These are phyloP conservation scores for Castanea mollissima DNA, from an alignment of 306 rosid genomes.

Conservation along the genomic window DNA sequence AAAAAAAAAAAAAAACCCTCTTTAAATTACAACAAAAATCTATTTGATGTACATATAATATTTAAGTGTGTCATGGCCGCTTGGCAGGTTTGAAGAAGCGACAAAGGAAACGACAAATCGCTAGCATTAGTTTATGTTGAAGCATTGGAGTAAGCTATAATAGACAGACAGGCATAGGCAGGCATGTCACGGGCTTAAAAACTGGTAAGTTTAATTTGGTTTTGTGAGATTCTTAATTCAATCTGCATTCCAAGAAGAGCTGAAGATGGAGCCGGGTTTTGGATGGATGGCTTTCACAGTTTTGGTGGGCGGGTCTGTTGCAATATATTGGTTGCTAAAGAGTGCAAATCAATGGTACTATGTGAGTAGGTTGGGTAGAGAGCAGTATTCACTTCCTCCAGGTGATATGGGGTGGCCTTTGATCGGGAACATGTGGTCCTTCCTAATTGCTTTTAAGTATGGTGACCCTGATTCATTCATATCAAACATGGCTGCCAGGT, in stretches of 20 bases:
- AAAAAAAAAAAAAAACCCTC: no score
- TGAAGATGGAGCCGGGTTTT: background rate
- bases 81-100: no score
- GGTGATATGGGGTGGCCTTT: slow-evolving; percentile 56
- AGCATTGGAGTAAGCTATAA: no score
- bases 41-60: no score
- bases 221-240: background rate
- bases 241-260: background rate
- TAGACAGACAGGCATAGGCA: no score
- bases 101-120: no score
- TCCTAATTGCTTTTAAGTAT: slow-evolving; percentile 28
- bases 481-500: slow-evolving; percentile 33
- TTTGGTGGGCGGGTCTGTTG: background rate
- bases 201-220: background rate
- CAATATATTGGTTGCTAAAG: slow-evolving; percentile 7
- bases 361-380: slow-evolving; percentile 6
- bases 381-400: slow-evolving; percentile 35
- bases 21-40: no score
- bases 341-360: slow-evolving; percentile 31
- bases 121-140: no score
- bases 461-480: slow-evolving; percentile 40
- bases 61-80: no score
- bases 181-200: no score
- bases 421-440: slow-evolving; percentile 38
- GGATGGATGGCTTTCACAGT: background rate